Evolutionary conservation across 2,329 filamentous ascomycete species (phyloP).

Genomic region (Diaporthe humulicola): DNA sequence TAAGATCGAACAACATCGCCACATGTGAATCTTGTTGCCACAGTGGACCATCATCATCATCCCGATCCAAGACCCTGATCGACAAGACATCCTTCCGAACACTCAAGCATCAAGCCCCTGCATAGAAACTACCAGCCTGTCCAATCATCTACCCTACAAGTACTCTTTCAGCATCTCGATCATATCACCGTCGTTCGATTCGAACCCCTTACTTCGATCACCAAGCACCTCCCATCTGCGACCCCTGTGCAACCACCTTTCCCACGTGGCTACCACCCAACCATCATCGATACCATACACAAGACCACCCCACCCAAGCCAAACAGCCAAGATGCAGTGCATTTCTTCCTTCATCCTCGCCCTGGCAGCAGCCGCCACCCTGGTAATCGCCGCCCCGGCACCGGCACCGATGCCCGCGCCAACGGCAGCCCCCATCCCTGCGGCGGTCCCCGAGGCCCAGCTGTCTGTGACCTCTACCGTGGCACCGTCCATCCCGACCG

Average conservation of each 20-base stretch:
- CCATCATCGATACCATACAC: not conserved
- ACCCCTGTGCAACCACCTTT: not conserved
- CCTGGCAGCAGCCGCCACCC: not conserved
- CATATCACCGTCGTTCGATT: not conserved
- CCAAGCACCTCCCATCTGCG: not conserved
- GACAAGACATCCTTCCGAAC: not conserved
- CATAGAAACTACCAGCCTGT: not conserved
- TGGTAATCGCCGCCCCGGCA: not conserved
- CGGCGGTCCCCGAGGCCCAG: not conserved
- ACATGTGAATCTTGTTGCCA: conserved; percentile 15
- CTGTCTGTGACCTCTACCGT: not conserved
- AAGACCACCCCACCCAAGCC: not conserved
- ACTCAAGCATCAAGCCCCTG: conserved; percentile 17
- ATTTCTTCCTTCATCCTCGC: conserved; percentile 2
- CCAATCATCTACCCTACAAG: not conserved
- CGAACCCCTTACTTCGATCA: not conserved
- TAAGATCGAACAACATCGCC: not conserved
- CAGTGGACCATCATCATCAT: conserved; percentile 25
- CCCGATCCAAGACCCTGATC: conserved; percentile 17
- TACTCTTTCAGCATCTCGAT: not conserved
- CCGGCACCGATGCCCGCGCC: conserved; percentile 1
- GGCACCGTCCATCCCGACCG: not conserved
- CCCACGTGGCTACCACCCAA: conserved; percentile 6
- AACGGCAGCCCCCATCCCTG: not conserved
- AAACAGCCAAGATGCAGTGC: conserved; percentile 18